Conservation (phyloP, 352 stramenopile genomes). For the Globisporangium heterothallicum region DNA sequence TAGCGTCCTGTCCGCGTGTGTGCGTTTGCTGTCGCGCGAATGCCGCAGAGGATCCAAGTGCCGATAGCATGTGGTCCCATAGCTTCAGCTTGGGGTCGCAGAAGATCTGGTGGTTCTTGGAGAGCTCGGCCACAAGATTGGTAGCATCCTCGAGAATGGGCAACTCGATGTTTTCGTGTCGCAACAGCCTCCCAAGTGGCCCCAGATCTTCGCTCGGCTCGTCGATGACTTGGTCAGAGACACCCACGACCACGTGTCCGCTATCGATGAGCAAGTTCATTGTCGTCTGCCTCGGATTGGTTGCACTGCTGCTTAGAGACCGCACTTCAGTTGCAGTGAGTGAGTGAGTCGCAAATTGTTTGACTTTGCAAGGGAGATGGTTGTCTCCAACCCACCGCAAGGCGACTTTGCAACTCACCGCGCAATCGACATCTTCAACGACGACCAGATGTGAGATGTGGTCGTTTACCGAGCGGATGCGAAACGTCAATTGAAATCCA, state of each 20-base stretch:
- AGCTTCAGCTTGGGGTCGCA: slow-evolving; percentile 9
- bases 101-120: slow-evolving; percentile 24
- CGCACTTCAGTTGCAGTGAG: background rate
- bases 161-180: background rate
- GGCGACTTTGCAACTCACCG: background rate
- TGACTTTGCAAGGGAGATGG: background rate
- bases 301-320: background rate
- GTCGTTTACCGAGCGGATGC: background rate
- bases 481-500: slow-evolving; percentile 4
- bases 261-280: background rate
- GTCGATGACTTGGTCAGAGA: slow-evolving; percentile 4
- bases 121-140: slow-evolving; percentile 22
- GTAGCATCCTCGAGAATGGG: slow-evolving; percentile 12
- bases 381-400: background rate
- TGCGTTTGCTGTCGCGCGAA: slow-evolving; percentile 6
- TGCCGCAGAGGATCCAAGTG: background rate
- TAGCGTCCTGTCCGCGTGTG: background rate
- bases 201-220: slow-evolving; percentile 2
- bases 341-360: background rate
- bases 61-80: slow-evolving; percentile 15
- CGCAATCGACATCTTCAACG: slow-evolving; percentile 1
- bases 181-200: slow-evolving; percentile 16
- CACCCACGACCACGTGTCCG: background rate
- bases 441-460: background rate
- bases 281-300: background rate